A percentile compares a stretch with the other conserved stretches of the same genome.
Evolutionary conservation across 768 basidiomycete genomes (phyloP).

Genomic region (Vararia minispora): DNA sequence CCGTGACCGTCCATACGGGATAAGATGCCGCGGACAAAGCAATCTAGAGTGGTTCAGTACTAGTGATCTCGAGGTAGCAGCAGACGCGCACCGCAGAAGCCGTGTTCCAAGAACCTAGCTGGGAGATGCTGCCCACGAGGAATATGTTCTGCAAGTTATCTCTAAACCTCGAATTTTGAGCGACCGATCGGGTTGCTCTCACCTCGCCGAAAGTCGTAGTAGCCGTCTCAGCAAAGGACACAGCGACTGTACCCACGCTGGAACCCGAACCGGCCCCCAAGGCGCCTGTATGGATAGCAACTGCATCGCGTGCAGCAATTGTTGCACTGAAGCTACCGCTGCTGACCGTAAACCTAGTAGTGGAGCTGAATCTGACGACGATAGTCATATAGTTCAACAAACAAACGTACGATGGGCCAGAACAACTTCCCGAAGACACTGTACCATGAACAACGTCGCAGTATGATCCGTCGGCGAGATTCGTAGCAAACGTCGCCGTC

Average conservation of each 20-base stretch:
- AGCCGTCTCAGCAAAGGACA: slow-evolving; percentile 43
- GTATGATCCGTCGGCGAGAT: slow-evolving; percentile 45
- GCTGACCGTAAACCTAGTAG: too few species aligned
- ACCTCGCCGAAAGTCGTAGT: slow-evolving; percentile 51
- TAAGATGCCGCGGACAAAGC: slow-evolving; percentile 40
- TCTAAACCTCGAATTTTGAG: background rate
- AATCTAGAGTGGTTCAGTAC: slow-evolving; percentile 23
- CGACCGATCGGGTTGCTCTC: slow-evolving; percentile 1
- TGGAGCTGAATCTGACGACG: too few species aligned
- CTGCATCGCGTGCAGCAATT: slow-evolving; percentile 16
- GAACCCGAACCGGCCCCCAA: slow-evolving; percentile 3
- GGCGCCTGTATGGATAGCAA: slow-evolving; percentile 16
- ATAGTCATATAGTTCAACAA: too few species aligned
- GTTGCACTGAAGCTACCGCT: slow-evolving; percentile 16
- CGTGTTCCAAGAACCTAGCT: slow-evolving; percentile 43
- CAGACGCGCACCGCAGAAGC: slow-evolving; percentile 29
- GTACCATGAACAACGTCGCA: slow-evolving; percentile 56
- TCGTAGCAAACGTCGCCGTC: slow-evolving; percentile 45
- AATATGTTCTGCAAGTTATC: slow-evolving; percentile 40
- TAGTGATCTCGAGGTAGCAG: background rate
- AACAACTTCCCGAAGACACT: slow-evolving; percentile 30
- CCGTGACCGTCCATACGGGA: slow-evolving; percentile 42
- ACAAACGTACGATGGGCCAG: slow-evolving; percentile 44
- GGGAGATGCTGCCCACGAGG: slow-evolving; percentile 42
- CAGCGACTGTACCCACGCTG: slow-evolving; percentile 21